Evolutionary conservation across 2,329 filamentous ascomycete species (phyloP).

Genomic region (Mariannaea sp.): DNA sequence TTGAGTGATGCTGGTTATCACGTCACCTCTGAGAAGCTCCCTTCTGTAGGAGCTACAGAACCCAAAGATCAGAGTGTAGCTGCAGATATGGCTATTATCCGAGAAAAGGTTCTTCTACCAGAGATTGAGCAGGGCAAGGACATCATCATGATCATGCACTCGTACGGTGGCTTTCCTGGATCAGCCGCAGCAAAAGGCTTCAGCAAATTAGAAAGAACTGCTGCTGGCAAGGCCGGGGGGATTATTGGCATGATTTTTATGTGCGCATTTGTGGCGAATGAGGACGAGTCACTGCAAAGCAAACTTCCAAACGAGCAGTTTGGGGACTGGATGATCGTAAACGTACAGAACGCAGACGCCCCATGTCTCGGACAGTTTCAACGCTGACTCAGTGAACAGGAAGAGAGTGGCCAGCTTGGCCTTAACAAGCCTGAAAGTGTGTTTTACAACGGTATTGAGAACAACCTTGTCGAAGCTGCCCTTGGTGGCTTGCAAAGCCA

Average conservation of each 20-base stretch:
- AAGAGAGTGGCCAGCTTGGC: background rate
- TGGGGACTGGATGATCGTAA: background rate
- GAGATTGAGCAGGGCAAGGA: conserved; percentile 28
- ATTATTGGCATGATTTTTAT: conserved; percentile 22
- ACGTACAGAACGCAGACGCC: background rate
- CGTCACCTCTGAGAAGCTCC: conserved; percentile 13
- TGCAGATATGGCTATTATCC: conserved; percentile 13
- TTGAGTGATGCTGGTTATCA: conserved; percentile 16
- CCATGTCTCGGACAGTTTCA: background rate
- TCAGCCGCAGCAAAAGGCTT: conserved; percentile 22
- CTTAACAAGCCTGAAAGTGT: conserved; percentile 52
- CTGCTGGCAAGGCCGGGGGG: conserved; percentile 13
- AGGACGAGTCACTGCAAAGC: conserved; percentile 7
- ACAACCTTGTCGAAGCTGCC: background rate
- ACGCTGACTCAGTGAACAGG: background rate
- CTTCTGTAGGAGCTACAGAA: conserved; percentile 9
- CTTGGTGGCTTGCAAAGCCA: conserved; percentile 7
- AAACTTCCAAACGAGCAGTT: conserved; percentile 7
- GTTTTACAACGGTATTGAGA: conserved; percentile 15
- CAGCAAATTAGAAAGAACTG: conserved; percentile 21
- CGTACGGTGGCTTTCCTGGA: conserved; percentile 29
- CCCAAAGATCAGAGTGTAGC: conserved; percentile 1
- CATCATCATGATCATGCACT: conserved; percentile 31
- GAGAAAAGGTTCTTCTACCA: conserved; percentile 6
- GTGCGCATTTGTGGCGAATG: conserved; percentile 14